A percentile compares a stretch with the other conserved stretches of the same genome.
Conservation (phyloP, 139 green algal species). For the Trebouxia sp. region DNA sequence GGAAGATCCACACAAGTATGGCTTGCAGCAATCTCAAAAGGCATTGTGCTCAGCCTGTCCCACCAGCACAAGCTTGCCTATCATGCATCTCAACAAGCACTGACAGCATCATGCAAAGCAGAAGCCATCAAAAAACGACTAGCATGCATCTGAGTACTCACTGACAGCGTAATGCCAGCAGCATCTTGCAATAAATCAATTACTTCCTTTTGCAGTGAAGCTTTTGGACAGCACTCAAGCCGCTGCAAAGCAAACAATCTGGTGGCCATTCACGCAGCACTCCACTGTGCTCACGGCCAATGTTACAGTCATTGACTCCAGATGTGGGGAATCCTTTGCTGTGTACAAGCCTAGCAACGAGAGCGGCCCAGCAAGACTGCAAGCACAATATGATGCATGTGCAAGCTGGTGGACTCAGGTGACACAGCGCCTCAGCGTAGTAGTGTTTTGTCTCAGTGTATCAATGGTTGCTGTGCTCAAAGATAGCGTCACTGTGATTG, state of each 20-base stretch:
- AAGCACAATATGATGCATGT: slow-evolving; percentile 81
- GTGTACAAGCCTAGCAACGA: slow-evolving; percentile 34
- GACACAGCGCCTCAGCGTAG: neutral
- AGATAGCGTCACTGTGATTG: slow-evolving; percentile 79
- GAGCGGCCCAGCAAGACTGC: slow-evolving; percentile 30
- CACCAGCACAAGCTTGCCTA: too few species aligned
- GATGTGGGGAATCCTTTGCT: slow-evolving; percentile 79
- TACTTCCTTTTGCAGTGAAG: slow-evolving; percentile 33
- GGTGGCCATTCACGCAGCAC: slow-evolving; percentile 99
- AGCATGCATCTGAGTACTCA: too few species aligned
- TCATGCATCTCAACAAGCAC: too few species aligned
- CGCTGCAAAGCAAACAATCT: slow-evolving; percentile 60
- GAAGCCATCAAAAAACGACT: too few species aligned
- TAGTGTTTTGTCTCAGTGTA: neutral
- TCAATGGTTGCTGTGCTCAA: slow-evolving; percentile 32
- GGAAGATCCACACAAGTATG: too few species aligned
- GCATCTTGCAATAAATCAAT: neutral
- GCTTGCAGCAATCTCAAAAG: too few species aligned
- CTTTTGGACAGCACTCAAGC: slow-evolving; percentile 35
- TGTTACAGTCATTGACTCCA: slow-evolving; percentile 86
- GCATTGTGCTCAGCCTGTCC: too few species aligned
- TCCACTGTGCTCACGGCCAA: slow-evolving; percentile 34
- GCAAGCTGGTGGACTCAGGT: slow-evolving; percentile 98
- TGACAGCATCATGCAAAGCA: too few species aligned
- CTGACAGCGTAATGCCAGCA: too few species aligned